Percentiles rank a stretch among this genome's conserved stretches.
These are phyloP conservation scores for Penicillium sumatraense DNA, from an alignment of 2,329 filamentous ascomycete genomes.

Conservation along the genomic window DNA sequence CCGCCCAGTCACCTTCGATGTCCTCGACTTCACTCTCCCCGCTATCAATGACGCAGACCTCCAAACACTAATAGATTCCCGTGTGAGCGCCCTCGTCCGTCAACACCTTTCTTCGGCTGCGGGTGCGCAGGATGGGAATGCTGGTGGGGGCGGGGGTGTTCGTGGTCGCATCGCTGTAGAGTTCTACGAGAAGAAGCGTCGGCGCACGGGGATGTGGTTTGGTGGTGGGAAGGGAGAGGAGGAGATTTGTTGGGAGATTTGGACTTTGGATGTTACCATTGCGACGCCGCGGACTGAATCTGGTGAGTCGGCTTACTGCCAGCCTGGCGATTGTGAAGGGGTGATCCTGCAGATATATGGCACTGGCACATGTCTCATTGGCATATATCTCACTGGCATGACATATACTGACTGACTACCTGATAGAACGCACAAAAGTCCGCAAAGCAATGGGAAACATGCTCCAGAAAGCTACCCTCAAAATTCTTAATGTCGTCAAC, in stretches of 20 bases:
- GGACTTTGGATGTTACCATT: constrained; percentile 92
- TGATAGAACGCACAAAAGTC: constrained; percentile 79
- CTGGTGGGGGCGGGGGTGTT: constrained; percentile 52
- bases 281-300: constrained; percentile 86
- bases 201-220: constrained; percentile 77
- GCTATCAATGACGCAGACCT: constrained; percentile 89
- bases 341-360: neutral
- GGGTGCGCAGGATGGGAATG: constrained; percentile 50
- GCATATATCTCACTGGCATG: neutral
- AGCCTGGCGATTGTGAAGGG: neutral
- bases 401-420: constrained; percentile 5
- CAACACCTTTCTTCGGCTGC: constrained; percentile 69
- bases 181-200: constrained; percentile 91
- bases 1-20: constrained; percentile 79
- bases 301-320: constrained; percentile 60
- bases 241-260: constrained; percentile 95
- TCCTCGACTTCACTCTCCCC: constrained; percentile 87
- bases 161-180: constrained; percentile 82
- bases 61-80: constrained; percentile 90
- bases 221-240: constrained; percentile 71
- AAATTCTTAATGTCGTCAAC: constrained; percentile 87
- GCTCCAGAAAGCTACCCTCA: constrained; percentile 82
- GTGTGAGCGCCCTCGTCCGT: constrained; percentile 76
- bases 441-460: constrained; percentile 89
- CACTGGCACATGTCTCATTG: neutral